These are phyloP conservation scores for Clonostachys sp. DNA, from an alignment of 2,329 filamentous ascomycete genomes.

Conservation along the genomic window DNA sequence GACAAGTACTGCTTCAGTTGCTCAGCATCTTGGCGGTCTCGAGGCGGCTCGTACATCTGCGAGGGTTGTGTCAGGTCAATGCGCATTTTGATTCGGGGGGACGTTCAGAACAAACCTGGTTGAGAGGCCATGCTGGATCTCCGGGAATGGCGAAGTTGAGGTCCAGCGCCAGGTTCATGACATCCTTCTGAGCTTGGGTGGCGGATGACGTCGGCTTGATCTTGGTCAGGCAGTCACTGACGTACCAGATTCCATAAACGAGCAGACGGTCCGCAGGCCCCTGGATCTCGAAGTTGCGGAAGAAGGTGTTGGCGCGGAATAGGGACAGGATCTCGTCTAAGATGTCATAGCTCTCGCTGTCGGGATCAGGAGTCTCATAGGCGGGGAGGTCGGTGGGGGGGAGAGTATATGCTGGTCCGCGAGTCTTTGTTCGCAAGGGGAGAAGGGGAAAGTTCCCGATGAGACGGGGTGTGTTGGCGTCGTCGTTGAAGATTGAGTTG, in stretches of 20 bases:
- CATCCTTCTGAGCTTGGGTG: conserved; percentile 62
- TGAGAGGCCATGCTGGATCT: conserved; percentile 87
- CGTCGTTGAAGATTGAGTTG: conserved; percentile 93
- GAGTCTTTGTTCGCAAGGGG: conserved; percentile 88
- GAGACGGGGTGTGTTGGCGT: conserved; percentile 57
- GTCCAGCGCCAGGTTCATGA: conserved; percentile 88
- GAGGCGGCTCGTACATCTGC: conserved; percentile 82
- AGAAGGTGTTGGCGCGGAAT: conserved; percentile 97
- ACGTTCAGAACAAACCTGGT: conserved; percentile 56
- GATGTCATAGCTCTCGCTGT: conserved; percentile 91
- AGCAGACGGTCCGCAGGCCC: conserved; percentile 90
- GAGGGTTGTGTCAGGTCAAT: not conserved
- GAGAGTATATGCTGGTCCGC: conserved; percentile 90
- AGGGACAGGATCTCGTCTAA: conserved; percentile 89
- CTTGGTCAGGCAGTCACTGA: conserved; percentile 85
- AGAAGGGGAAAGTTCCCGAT: conserved; percentile 92
- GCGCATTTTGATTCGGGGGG: too few relatives aligned
- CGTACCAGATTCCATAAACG: conserved; percentile 93
- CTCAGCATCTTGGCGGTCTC: conserved; percentile 85
- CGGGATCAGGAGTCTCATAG: conserved; percentile 68
- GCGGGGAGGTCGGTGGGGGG: conserved; percentile 56
- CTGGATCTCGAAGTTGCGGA: conserved; percentile 99
- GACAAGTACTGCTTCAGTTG: conserved; percentile 82
- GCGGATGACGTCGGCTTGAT: conserved; percentile 70
- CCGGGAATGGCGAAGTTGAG: conserved; percentile 91